Evolutionary conservation across 2,329 filamentous ascomycete genomes (phyloP).

Genomic region (Phaeosphaeria sp.): DNA sequence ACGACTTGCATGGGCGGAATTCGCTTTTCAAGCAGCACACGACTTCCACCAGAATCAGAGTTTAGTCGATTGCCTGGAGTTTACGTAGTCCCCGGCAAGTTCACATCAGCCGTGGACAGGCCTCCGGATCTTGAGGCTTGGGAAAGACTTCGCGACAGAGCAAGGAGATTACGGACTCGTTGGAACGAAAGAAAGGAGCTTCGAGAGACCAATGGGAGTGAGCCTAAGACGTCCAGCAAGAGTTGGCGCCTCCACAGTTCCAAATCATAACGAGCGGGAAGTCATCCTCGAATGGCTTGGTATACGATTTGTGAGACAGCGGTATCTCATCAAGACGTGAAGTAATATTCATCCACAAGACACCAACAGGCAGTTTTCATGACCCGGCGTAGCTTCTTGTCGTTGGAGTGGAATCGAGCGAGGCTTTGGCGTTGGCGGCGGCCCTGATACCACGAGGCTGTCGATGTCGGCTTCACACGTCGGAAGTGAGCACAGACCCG

Average conservation of each 20-base stretch:
- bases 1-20: conserved; percentile 11
- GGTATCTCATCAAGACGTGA: neutral
- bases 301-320: conserved; percentile 7
- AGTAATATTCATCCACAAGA: neutral
- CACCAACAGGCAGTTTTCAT: neutral
- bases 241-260: conserved; percentile 10
- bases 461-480: conserved; percentile 5
- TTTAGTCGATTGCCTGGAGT: conserved; percentile 29
- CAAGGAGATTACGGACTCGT: conserved; percentile 15
- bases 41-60: conserved; percentile 13
- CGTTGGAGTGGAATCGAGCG: conserved; percentile 4
- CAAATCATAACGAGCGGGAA: conserved; percentile 3
- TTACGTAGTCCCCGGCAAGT: conserved; percentile 31
- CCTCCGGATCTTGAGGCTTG: conserved; percentile 25
- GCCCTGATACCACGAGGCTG: neutral
- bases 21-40: conserved; percentile 4
- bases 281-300: conserved; percentile 14
- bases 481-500: conserved; percentile 35
- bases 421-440: conserved; percentile 8
- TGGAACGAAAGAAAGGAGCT: neutral
- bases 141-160: conserved; percentile 23
- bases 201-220: neutral
- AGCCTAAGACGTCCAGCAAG: conserved; percentile 8
- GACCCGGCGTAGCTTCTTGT: neutral
- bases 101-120: conserved; percentile 17